These are phyloP conservation scores for Picochlorum sp. DNA, from an alignment of 139 green algal genomes.

Conservation along the genomic window DNA sequence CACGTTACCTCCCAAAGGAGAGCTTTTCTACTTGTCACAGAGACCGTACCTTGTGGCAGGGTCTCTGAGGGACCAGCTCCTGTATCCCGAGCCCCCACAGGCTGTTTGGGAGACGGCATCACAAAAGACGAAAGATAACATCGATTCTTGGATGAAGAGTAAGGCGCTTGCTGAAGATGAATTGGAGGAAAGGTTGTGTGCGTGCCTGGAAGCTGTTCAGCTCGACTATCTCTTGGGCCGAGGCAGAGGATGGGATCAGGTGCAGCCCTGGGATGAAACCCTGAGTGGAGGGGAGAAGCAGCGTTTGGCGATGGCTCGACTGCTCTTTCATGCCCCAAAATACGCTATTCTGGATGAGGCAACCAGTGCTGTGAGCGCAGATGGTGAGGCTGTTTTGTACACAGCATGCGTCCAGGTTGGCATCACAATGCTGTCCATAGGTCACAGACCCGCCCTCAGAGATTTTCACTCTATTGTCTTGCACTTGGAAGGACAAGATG, in stretches of 20 bases:
- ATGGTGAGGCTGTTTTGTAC: conserved; percentile 63
- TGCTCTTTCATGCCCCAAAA: conserved; percentile 75
- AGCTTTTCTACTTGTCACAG: conserved; percentile 84
- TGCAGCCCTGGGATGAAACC: conserved; percentile 72
- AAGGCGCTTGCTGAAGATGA: conserved; percentile 15
- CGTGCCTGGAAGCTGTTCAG: conserved; percentile 68
- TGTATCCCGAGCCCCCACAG: conserved; percentile 63
- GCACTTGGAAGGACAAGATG: conserved; percentile 24
- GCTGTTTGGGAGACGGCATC: conserved; percentile 41
- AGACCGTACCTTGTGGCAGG: conserved; percentile 66
- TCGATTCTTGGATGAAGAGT: conserved; percentile 19
- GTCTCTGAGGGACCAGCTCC: conserved; percentile 82
- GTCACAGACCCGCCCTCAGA: conserved; percentile 61
- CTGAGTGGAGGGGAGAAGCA: conserved; percentile 86
- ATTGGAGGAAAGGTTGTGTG: conserved; percentile 43
- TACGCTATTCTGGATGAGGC: conserved; percentile 89
- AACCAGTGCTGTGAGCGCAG: conserved; percentile 71
- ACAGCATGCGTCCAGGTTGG: conserved; percentile 43
- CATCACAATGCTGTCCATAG: conserved; percentile 88
- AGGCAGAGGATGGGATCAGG: conserved; percentile 36
- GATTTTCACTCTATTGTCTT: conserved; percentile 36
- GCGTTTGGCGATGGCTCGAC: conserved; percentile 78
- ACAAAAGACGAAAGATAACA: background rate
- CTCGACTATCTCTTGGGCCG: conserved; percentile 74
- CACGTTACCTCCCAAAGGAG: conserved; percentile 32